phyloP scores from a whole-genome alignment of 306 rosid genomes.

The Adenanthera pavonina region DNA sequence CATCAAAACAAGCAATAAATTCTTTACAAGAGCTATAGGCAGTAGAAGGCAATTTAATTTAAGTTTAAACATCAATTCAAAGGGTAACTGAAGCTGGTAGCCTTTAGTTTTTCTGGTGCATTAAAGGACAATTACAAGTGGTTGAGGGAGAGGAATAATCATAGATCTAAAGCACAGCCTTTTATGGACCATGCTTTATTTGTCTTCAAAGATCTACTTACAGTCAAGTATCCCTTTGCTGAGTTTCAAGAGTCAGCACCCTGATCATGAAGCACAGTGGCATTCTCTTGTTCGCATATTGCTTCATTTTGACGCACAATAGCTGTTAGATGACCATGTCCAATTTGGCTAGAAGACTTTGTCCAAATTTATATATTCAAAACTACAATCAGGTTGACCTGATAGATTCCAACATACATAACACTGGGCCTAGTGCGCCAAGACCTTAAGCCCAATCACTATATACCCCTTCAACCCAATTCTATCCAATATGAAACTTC shows the following conservation, averaged over 20 bases:
- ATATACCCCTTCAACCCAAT: too few species aligned
- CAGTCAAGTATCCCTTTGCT: neutral
- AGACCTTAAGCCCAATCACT: too few species aligned
- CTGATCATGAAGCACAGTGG: constrained; percentile 1
- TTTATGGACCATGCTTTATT: neutral
- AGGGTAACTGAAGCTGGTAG: neutral
- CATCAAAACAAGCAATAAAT: neutral
- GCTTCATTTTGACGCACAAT: neutral
- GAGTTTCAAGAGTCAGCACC: neutral
- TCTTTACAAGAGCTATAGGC: neutral
- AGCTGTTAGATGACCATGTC: neutral
- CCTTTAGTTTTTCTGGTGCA: neutral
- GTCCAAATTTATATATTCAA: neutral
- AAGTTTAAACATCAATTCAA: constrained; percentile 1
- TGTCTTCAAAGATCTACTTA: neutral
- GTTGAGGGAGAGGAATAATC: neutral
- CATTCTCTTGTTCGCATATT: neutral
- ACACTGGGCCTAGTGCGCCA: too few species aligned
- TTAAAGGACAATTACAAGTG: neutral
- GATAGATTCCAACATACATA: neutral
- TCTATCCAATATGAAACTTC: too few species aligned
- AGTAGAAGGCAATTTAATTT: neutral
- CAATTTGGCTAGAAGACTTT: neutral
- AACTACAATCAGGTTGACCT: neutral
- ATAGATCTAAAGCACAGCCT: neutral